Base-by-base conservation (phyloP, 2,329 filamentous ascomycete genomes). In the Colletotrichum somersetense region DNA sequence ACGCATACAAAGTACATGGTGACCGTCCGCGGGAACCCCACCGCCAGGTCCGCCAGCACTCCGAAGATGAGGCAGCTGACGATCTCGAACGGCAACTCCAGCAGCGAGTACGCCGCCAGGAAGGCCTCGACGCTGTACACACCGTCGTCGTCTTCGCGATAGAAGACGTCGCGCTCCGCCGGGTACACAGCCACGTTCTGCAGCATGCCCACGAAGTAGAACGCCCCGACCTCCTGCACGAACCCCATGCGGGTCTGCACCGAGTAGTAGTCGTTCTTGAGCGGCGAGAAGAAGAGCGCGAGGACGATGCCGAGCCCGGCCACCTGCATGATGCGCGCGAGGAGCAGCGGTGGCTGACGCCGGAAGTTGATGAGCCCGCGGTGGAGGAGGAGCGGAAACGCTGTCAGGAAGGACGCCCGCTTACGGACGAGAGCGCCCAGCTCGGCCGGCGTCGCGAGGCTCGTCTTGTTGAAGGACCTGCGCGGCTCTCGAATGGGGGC, bases 121-220 rank as follows among this genome's bases (percentile, higher is more conserved):
- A 95, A 95, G 0, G 91, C 89, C 74, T 92, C 90, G 1, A 91
- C 88, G 5, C 89, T 85, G 77, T 95, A 95, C 2, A 92, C 90
- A 8, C 89, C 87, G 79, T 95, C 93, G 72, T 91, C 91, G 75
- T 93, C 88, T 81, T 95, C 93, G 75, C 91, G 88, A 77, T 94
- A 93, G 79, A 94, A 95, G 0, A 94, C 92, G 68, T 93, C 91
- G 5, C 91, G 86, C 77, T 94, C 92, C 52, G 83, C 83, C 0
- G 92, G 92, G 77, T 94, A 94, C 10, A 93, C 86, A 3, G 92
- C 91, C 5, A 94, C 91, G 76, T 94, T 94, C 79, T 95, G 92
- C 16, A 95, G 85, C 92, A 95, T 94, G 38, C 92, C 92, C 2
- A 93, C 89, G 75, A 93, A 93, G 80, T 93, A 92, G 46, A 93